Evolutionary conservation across 768 basidiomycete genomes (phyloP), one percentile per base, ranked within the genome.

Genomic region (Leccinum incarnatum): DNA sequence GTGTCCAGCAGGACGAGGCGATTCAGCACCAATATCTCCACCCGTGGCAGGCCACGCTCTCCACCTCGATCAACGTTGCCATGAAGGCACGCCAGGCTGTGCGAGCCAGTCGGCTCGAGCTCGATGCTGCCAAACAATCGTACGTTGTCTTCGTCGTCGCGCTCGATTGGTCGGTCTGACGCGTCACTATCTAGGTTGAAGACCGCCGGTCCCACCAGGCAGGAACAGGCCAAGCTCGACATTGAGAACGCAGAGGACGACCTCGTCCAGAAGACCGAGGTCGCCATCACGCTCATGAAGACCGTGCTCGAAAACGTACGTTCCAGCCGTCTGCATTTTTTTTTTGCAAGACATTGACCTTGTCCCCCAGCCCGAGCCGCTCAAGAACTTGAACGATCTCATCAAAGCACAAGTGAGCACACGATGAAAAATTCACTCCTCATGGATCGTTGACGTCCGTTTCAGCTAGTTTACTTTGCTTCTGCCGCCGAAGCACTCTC

Each of bases 261-360:
- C 74, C 84, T 98, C 32, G 97, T 98, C 5, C 95, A 95, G 72
- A 94, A 93, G 80, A 99, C 97, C 23, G 97, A 99, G 74, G 90
- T 95, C 30, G 96, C 95, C 1, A 97, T 97, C 66, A 91, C 90
- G 2, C 82, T 94, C 47, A 96, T 97, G 95, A 96, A 96, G 80
- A 89, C 92, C n/a, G 96, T 98, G 15, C 81, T 99, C 40, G 96
- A 98, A 67, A 98, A 98, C 75, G 95, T 97, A 63, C 55, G 90
- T 79, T 11, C n/a, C 8, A 0, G 11, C 15, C 14, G 3, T 21
- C 23, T 46, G 8, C 21, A 6, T 29, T 37, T 14, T 51, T 25
- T 25, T 9, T 50, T 55, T 8, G 19, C 42, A 5, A 21, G 5
- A 40, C 27, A 10, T 30, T 9, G 3, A n/a, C 53, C 49, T 56